phyloP scores from a whole-genome alignment of 768 basidiomycete genomes.

The Candolleomyces eurysporus region DNA sequence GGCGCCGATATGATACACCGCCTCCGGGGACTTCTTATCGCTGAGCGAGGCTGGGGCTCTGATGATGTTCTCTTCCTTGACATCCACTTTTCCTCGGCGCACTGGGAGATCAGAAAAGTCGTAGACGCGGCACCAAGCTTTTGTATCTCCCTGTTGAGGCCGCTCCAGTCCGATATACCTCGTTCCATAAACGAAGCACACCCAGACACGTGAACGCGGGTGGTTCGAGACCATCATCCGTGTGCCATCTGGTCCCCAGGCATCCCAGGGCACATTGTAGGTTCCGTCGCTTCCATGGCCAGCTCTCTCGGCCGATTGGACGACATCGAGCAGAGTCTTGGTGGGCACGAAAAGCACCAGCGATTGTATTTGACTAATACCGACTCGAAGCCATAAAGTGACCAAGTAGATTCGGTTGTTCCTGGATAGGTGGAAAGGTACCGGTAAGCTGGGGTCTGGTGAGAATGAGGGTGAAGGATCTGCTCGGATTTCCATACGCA shows the following conservation, averaged over 20 bases:
- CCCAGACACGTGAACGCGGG: constrained; percentile 46
- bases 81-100: constrained; percentile 2
- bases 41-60: neutral
- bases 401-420: constrained; percentile 46
- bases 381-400: constrained; percentile 37
- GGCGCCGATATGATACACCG: constrained; percentile 8
- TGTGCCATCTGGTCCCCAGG: constrained; percentile 51
- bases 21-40: neutral
- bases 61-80: constrained; percentile 1
- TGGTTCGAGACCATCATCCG: constrained; percentile 36
- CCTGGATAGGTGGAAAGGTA: constrained; percentile 48
- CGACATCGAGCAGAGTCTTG: constrained; percentile 32
- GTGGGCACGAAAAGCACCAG: constrained; percentile 44
- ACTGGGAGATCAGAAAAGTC: constrained; percentile 52
- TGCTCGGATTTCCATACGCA: constrained; percentile 45
- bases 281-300: constrained; percentile 10
- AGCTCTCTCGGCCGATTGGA: constrained; percentile 8
- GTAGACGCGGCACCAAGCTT: constrained; percentile 33
- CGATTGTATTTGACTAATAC: constrained; percentile 19
- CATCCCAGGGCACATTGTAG: constrained; percentile 38
- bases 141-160: constrained; percentile 8
- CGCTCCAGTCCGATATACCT: constrained; percentile 34
- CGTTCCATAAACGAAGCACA: constrained; percentile 55
- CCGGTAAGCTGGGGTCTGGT: constrained; percentile 27
- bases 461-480: constrained; percentile 52